Evolutionary conservation across 345 rosid species (phyloP).

Genomic region (Boechera divaricarpa): DNA sequence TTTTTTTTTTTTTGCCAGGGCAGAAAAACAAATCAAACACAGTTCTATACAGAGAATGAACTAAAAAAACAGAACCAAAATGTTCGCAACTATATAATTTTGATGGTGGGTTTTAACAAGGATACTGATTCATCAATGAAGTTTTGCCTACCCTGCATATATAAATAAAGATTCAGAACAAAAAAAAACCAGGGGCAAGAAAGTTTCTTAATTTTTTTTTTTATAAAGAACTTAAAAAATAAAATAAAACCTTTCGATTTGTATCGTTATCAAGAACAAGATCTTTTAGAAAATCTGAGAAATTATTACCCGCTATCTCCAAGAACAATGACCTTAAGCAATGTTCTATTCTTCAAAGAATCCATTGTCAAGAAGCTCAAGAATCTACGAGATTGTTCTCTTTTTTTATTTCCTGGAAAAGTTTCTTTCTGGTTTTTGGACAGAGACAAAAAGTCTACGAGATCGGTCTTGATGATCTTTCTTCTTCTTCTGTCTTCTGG

Average conservation of each 20-base stretch:
- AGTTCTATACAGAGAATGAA: background rate
- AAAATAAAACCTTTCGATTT: background rate
- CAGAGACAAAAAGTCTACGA: conserved; percentile 39
- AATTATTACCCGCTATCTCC: conserved; percentile 81
- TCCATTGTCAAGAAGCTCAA: conserved; percentile 33
- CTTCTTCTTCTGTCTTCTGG: conserved; percentile 32
- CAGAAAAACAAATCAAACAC: conserved; percentile 10
- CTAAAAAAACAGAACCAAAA: background rate
- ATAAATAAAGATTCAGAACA: conserved; percentile 19
- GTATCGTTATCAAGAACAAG: conserved; percentile 14
- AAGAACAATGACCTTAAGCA: conserved; percentile 87
- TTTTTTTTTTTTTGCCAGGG: no score
- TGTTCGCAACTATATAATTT: background rate
- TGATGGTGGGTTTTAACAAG: conserved; percentile 24
- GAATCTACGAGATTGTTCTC: conserved; percentile 29
- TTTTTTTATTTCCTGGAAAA: background rate
- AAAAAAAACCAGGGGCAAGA: conserved; percentile 2
- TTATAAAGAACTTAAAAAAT: background rate
- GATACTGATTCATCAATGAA: conserved; percentile 93
- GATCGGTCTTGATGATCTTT: conserved; percentile 36
- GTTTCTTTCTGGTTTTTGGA: conserved; percentile 33
- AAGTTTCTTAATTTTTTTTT: background rate
- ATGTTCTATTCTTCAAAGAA: conserved; percentile 61
- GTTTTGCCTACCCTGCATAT: conserved; percentile 88
- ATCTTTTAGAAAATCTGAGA: background rate